A percentile compares a stretch with the other conserved stretches of the same genome.
These are phyloP conservation scores for Sporothrix pseudoabietina DNA, from an alignment of 2,329 filamentous ascomycete genomes.

Conservation along the genomic window DNA sequence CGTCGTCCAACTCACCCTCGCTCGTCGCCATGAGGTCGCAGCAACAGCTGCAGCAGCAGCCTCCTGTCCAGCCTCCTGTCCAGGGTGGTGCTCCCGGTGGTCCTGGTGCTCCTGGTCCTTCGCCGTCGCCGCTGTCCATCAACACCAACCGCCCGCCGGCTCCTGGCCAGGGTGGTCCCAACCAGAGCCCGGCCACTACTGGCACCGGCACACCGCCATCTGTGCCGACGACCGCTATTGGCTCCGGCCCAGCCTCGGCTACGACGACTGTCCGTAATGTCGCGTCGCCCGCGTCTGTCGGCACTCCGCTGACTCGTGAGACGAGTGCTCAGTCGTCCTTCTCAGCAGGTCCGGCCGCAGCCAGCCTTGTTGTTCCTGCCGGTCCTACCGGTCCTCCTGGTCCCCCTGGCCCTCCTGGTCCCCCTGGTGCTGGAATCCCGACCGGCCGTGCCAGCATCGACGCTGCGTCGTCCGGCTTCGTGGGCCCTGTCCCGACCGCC, in stretches of 20 bases:
- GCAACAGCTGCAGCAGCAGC: not conserved
- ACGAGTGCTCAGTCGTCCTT: not conserved
- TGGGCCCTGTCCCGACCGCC: conserved; percentile 18
- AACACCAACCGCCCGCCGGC: not conserved
- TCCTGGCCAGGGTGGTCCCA: not conserved
- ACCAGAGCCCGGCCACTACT: not conserved
- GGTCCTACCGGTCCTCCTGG: not conserved
- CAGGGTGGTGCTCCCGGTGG: not conserved
- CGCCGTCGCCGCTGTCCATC: conserved; percentile 29
- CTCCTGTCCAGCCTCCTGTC: not conserved
- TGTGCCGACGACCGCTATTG: not conserved
- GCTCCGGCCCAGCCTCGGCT: not conserved
- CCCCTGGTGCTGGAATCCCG: not conserved
- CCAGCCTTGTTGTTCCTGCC: not conserved
- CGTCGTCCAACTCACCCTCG: conserved; percentile 26
- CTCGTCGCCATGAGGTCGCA: not conserved
- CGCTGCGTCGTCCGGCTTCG: not conserved
- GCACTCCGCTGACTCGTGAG: not conserved
- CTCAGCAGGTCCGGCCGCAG: not conserved
- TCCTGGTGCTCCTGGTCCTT: not conserved
- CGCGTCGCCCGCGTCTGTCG: not conserved
- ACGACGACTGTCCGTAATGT: not conserved
- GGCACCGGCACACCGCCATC: not conserved
- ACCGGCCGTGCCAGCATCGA: not conserved
- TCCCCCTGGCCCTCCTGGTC: not conserved